These are phyloP conservation scores for Cryomyces minteri DNA, from an alignment of 495 filamentous ascomycete species.

Conservation along the genomic window DNA sequence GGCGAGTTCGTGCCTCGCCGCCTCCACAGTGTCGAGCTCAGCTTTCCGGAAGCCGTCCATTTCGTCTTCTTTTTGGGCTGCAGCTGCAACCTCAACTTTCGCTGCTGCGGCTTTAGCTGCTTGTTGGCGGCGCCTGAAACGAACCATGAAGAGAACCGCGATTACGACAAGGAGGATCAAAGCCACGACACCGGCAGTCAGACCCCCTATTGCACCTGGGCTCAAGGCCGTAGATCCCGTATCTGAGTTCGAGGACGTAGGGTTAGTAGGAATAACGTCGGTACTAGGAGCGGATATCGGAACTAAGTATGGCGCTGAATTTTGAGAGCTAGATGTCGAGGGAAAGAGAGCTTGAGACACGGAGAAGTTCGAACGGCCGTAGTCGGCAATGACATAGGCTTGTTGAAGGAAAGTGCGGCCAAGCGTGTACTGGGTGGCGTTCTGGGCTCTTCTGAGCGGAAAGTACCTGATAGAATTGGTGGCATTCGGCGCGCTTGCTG, in stretches of 20 bases:
- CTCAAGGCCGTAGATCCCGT: neutral
- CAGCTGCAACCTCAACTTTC: neutral
- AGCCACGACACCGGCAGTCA: neutral
- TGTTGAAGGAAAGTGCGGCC: slow-evolving; percentile 21
- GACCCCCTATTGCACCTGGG: neutral
- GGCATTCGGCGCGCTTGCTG: slow-evolving; percentile 1
- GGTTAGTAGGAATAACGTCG: neutral
- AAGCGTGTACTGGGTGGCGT: slow-evolving; percentile 11
- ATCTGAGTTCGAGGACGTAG: neutral
- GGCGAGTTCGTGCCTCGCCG: neutral
- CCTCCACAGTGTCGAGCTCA: slow-evolving; percentile 13
- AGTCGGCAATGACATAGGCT: slow-evolving; percentile 19
- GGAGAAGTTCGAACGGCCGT: slow-evolving; percentile 14
- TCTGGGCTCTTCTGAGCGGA: slow-evolving; percentile 12
- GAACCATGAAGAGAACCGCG: neutral
- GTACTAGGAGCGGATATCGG: slow-evolving; percentile 7
- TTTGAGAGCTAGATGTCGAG: neutral
- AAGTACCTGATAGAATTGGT: slow-evolving; percentile 12
- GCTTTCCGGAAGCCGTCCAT: slow-evolving; percentile 17
- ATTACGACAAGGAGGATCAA: neutral
- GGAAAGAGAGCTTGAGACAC: slow-evolving; percentile 7
- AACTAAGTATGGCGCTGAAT: slow-evolving; percentile 5
- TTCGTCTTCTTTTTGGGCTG: neutral
- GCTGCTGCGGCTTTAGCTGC: neutral
- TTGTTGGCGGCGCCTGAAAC: neutral